A percentile compares a stretch with the other conserved stretches of the same genome.
Conservation (phyloP, 768 basidiomycete species). For the Leccinum ochraceum region DNA sequence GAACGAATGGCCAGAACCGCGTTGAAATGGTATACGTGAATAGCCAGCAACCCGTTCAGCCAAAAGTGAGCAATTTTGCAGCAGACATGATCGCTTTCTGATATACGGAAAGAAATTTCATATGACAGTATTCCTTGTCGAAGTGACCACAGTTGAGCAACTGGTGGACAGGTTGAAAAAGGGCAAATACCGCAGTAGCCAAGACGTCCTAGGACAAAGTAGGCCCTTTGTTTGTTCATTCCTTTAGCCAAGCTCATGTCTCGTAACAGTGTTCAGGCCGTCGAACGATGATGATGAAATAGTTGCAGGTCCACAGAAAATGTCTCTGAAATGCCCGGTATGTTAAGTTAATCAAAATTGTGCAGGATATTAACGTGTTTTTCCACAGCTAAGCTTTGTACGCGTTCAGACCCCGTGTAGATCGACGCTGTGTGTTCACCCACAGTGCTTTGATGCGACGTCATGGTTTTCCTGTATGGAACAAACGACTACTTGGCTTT, state of each 20-base stretch:
- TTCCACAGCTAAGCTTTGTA: conserved; percentile 73
- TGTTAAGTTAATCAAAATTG: conserved; percentile 30
- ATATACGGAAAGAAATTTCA: conserved; percentile 84
- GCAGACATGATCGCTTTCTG: conserved; percentile 6
- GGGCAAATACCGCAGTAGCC: conserved; percentile 61
- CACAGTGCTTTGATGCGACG: conserved; percentile 93
- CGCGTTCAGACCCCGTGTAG: conserved; percentile 85
- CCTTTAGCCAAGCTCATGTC: neutral
- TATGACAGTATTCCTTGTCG: conserved; percentile 81
- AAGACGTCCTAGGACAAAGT: conserved; percentile 72
- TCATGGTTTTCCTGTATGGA: conserved; percentile 97
- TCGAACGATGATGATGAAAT: conserved; percentile 86
- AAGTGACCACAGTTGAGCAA: conserved; percentile 67
- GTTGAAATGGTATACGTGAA: conserved; percentile 92
- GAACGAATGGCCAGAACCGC: conserved; percentile 53
- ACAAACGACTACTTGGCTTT: conserved; percentile 93
- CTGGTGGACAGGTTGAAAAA: conserved; percentile 70
- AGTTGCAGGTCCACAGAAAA: conserved; percentile 82
- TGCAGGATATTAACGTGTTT: conserved; percentile 1
- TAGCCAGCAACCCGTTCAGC: conserved; percentile 71
- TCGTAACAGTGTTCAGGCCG: conserved; percentile 53
- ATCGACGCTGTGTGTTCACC: conserved; percentile 83
- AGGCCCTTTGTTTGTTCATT: conserved; percentile 26
- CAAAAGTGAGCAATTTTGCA: conserved; percentile 54
- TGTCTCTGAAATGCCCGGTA: conserved; percentile 94